phyloP scores from a whole-genome alignment of 176 grass and related monocot genomes.

The Triticum monococcum region DNA sequence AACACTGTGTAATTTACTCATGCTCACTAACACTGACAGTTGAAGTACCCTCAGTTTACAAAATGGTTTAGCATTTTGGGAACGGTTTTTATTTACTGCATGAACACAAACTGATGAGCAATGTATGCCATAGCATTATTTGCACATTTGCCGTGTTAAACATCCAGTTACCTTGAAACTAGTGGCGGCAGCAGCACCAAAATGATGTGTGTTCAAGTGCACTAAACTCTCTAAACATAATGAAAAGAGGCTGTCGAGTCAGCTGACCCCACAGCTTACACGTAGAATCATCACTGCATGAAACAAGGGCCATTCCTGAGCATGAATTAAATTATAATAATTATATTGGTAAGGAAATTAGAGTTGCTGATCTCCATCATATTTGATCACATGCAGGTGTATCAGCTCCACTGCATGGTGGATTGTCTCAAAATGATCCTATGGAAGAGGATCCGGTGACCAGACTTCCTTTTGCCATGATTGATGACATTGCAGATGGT shows the following conservation, averaged over 20 bases:
- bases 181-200: too few relatives aligned
- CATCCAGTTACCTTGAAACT: background rate
- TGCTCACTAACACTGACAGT: background rate
- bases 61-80: background rate
- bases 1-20: background rate
- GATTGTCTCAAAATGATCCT: conserved; percentile 50
- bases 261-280: too few relatives aligned
- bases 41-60: background rate
- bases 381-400: conserved; percentile 41
- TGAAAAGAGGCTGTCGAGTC: too few relatives aligned
- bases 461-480: conserved; percentile 75
- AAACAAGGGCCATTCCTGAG: background rate
- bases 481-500: conserved; percentile 87
- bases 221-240: too few relatives aligned
- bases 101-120: background rate
- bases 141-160: background rate
- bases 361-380: conserved; percentile 8
- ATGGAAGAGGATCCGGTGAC: conserved; percentile 61
- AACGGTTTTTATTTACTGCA: background rate
- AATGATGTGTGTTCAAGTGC: too few relatives aligned
- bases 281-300: too few relatives aligned
- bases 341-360: background rate
- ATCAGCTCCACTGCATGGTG: conserved; percentile 22
- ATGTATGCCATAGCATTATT: background rate
- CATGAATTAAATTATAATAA: background rate